Evolutionary conservation across 208 protist species (phyloP), one percentile per base, ranked within the genome.

Genomic region (Lotmaria passim): DNA sequence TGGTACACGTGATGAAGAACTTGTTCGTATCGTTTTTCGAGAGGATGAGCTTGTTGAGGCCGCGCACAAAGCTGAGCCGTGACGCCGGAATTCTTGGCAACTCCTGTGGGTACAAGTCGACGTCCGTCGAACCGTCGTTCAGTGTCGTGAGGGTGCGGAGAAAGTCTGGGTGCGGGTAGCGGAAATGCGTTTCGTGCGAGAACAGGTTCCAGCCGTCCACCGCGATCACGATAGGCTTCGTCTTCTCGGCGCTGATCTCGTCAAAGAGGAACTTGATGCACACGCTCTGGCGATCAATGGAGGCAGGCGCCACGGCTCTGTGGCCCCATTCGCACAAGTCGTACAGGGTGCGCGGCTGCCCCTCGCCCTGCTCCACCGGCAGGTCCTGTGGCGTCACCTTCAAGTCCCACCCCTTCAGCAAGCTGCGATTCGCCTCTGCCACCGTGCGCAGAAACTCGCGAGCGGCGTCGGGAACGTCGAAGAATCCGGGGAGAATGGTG

Each of bases 171-270:
- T 97, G 93, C 46, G 91, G 90, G 75, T 95, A 95, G 31, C 91
- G 87, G 69, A 96, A 97, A 71, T 97, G 90, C n/a, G 90, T 97
- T 38, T 93, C 79, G 69, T 94, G 86, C 8, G 90, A 90, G 69
- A 97, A 93, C 15, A 96, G 73, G 53, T 97, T 96, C 89, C 89
- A 94, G 11, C 90, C 90, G 61, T 97, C 93, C 19, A 97, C 90
- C 38, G 85, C 90, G 66, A 96, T 87, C 11, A 97, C 67, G 61
- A 97, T 89, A 7, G 93, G 90, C 69, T 86, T 80, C 23, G 67
- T 82, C 52, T 94, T 96, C 56, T 95, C 90, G 0, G 76, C 87
- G 48, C 79, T 90, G 21, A 97, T 59, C 68, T 97, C 93, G 69
- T 97, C 93, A 46, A 96, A 71, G n/a, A 97, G 72, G 65, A 90